Base-by-base conservation (phyloP, 2,329 filamentous ascomycete genomes). In the Arthrobotrys iridis region DNA sequence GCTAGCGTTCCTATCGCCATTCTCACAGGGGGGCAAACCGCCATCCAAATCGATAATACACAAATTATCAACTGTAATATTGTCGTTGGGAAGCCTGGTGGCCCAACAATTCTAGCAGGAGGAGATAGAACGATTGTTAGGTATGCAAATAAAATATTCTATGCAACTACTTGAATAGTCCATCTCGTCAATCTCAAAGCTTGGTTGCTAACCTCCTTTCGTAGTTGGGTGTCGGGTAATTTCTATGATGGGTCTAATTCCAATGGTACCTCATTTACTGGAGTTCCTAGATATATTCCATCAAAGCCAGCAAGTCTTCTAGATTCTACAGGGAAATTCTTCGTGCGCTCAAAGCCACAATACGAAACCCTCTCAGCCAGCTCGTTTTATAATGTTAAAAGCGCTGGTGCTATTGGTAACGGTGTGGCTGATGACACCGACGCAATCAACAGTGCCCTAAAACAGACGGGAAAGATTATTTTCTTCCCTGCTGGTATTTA, bases 361-460 rank as follows among this genome's bases (percentile, higher is more conserved):
- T 99, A 98, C 81, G 88, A 91, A 80, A 83, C 0, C 37, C 83
- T 91, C 1, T 82, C 88, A 2, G 87, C 85, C 13, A 86, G 85
- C 72, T 83, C 84, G 37, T 83, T 92, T 1, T 82, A 88, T 3
- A 87, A 85, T n/a, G 86, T 85, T 73, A 87, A 86, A 40, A 86
- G 86, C 57, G 22, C 30, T 2, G 94, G 95, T 70, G 93, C 93
- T 79, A 91, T 89, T 83, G 95, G 95, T 79, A 93, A 99, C 80
- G 95, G 94, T 59, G 82, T 84, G 22, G 92, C 92, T 0, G 94
- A 98, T 79, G 95, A 98, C 80, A 97, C 93, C n/a, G 87, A 86
- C 3, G 91, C 90, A 11, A 90, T 99, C 80, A 93, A 97, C 82
- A 86, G 87, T 64, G 86, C 60, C 4, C 98, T 78, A 85, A 96